Evolutionary conservation across 257 asterid species (phyloP).

Genomic region (Avicennia marina): DNA sequence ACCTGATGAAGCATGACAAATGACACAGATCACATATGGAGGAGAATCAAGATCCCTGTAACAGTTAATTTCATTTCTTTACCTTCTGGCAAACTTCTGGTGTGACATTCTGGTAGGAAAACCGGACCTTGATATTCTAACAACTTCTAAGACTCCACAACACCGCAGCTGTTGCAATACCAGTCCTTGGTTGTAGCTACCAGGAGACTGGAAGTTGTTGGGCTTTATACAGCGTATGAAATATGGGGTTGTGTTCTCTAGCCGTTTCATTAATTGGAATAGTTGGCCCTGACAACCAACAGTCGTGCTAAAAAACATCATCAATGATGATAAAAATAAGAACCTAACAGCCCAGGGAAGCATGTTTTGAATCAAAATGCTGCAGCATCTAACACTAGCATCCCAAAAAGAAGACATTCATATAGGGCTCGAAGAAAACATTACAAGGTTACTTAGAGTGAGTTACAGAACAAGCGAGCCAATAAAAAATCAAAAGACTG

Average conservation of each 20-base stretch:
- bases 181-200: constrained; percentile 76
- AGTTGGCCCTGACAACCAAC: constrained; percentile 77
- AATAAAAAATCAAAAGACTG: too few species aligned
- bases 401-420: too few species aligned
- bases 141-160: constrained; percentile 98
- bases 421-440: too few species aligned
- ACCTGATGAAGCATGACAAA: constrained; percentile 44
- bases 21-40: too few species aligned
- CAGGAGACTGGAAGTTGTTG: constrained; percentile 86
- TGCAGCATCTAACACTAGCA: too few species aligned
- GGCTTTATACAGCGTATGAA: constrained; percentile 98
- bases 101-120: constrained; percentile 95
- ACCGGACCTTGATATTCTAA: constrained; percentile 97
- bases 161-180: constrained; percentile 91
- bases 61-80: neutral
- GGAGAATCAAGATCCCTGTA: neutral
- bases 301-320: too few species aligned
- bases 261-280: constrained; percentile 92
- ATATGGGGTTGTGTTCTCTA: constrained; percentile 92
- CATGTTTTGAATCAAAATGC: too few species aligned
- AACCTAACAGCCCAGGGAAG: too few species aligned
- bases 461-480: too few species aligned
- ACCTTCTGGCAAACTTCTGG: constrained; percentile 96
- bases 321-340: too few species aligned
- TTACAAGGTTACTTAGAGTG: too few species aligned